Evolutionary conservation across 805 yeast genomes (phyloP).

Genomic region (Ogataea pini): DNA sequence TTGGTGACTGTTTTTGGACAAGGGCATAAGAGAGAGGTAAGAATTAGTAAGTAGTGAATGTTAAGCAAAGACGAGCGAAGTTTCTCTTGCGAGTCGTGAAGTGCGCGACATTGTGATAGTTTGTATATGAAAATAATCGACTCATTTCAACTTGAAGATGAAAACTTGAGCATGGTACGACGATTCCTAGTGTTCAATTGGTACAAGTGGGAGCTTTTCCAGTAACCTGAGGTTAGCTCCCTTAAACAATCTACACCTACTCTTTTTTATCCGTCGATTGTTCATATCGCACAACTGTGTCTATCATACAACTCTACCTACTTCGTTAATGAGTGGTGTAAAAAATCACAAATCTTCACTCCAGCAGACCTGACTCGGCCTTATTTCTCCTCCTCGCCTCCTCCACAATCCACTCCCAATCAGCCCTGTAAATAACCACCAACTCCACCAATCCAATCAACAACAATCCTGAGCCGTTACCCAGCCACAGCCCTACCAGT

Average conservation of each 20-base stretch:
- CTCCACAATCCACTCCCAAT: slow-evolving; percentile 53
- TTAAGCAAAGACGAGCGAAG: not conserved
- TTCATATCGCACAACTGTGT: not conserved
- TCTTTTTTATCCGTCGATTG: not conserved
- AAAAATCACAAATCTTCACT: too few relatives aligned
- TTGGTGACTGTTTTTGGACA: slow-evolving; percentile 70
- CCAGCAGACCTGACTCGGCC: not conserved
- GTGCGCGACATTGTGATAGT: too few relatives aligned
- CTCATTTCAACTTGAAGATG: too few relatives aligned
- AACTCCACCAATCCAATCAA: slow-evolving; percentile 53
- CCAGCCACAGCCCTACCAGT: slow-evolving; percentile 72
- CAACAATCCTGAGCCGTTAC: slow-evolving; percentile 65
- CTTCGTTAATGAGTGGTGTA: too few relatives aligned
- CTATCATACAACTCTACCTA: not conserved
- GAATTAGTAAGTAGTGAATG: slow-evolving; percentile 20
- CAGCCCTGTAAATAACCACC: slow-evolving; percentile 45
- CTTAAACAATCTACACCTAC: too few relatives aligned
- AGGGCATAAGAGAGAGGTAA: slow-evolving; percentile 63
- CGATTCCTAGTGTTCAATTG: too few relatives aligned
- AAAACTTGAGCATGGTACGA: too few relatives aligned
- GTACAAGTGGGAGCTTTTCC: too few relatives aligned
- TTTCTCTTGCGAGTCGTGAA: too few relatives aligned
- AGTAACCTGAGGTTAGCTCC: too few relatives aligned
- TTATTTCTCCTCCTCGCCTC: slow-evolving; percentile 27
- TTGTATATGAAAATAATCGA: too few relatives aligned